phyloP scores from a whole-genome alignment of 495 filamentous ascomycete genomes.

The Schizothecium vesticola region DNA sequence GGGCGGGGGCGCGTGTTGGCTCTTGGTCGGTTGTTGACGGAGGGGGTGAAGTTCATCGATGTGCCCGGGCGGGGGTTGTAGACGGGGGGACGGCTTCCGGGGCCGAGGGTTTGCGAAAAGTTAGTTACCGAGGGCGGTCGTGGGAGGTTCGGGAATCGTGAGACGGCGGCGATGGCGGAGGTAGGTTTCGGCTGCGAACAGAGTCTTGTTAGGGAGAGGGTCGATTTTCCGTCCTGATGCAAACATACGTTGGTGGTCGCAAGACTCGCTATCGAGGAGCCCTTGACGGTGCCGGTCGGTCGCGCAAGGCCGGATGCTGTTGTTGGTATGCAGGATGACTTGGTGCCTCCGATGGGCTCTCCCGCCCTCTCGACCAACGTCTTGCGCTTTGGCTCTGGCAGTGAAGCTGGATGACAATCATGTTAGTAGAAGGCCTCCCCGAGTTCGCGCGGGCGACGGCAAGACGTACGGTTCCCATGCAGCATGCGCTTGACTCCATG shows the following conservation, averaged over 20 bases:
- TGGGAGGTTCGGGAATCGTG: constrained; percentile 27
- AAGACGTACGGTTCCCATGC: constrained; percentile 27
- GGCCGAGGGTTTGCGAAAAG: constrained; percentile 54
- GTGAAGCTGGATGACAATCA: constrained; percentile 27
- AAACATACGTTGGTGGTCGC: constrained; percentile 6
- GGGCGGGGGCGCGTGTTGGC: constrained; percentile 42
- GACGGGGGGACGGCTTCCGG: constrained; percentile 44
- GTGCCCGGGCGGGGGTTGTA: constrained; percentile 40
- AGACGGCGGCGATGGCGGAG: constrained; percentile 1
- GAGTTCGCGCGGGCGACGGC: background rate
- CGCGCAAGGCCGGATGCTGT: background rate
- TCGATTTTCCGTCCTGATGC: background rate
- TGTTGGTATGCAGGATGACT: constrained; percentile 20
- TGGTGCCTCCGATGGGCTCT: constrained; percentile 33
- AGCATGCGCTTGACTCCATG: constrained; percentile 35
- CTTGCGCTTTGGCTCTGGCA: constrained; percentile 53
- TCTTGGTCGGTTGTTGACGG: constrained; percentile 39
- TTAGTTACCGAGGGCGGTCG: constrained; percentile 27
- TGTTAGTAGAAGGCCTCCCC: constrained; percentile 16
- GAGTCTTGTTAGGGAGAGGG: background rate
- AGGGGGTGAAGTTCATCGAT: constrained; percentile 38
- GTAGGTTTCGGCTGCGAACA: constrained; percentile 6
- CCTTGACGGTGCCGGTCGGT: constrained; percentile 10
- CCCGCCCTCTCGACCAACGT: constrained; percentile 53
- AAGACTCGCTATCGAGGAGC: constrained; percentile 21